Conservation (phyloP, 2,329 filamentous ascomycete species). For the Lasiodiplodia hormozganensis region DNA sequence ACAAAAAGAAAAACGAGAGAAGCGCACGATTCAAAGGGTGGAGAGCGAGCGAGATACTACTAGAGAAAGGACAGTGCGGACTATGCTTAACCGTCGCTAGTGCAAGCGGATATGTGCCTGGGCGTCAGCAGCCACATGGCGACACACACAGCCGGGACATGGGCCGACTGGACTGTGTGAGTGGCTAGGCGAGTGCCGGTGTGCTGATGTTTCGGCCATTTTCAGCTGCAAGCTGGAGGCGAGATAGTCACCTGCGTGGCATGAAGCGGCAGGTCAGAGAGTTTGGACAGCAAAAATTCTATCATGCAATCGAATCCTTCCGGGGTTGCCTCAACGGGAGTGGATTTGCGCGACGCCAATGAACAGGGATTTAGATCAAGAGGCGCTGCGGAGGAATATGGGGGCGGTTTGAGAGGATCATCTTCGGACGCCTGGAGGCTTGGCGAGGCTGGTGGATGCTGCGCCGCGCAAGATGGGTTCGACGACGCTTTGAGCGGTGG, state of each 20-base stretch:
- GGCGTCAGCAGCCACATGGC: conserved; percentile 17
- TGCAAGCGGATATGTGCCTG: neutral
- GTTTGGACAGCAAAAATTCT: neutral
- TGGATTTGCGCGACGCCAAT: neutral
- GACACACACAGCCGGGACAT: neutral
- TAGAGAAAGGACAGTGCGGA: neutral
- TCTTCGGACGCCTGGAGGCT: neutral
- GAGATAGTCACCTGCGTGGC: neutral
- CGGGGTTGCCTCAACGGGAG: neutral
- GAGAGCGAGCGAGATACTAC: neutral
- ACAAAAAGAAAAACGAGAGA: neutral
- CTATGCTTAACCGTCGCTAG: neutral
- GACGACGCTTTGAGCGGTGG: neutral
- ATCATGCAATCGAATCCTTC: conserved; percentile 14
- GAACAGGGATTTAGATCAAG: neutral
- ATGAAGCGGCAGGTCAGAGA: neutral
- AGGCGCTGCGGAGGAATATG: conserved; percentile 1
- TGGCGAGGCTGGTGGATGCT: neutral
- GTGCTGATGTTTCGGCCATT: neutral
- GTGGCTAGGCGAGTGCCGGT: neutral
- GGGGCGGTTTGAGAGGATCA: conserved; percentile 14
- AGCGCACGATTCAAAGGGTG: neutral
- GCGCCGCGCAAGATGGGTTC: neutral
- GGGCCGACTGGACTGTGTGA: neutral
- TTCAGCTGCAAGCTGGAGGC: neutral